Evolutionary conservation across 768 basidiomycete genomes (phyloP), one percentile per base, ranked within the genome.

Genomic region (Daedalea quercina): DNA sequence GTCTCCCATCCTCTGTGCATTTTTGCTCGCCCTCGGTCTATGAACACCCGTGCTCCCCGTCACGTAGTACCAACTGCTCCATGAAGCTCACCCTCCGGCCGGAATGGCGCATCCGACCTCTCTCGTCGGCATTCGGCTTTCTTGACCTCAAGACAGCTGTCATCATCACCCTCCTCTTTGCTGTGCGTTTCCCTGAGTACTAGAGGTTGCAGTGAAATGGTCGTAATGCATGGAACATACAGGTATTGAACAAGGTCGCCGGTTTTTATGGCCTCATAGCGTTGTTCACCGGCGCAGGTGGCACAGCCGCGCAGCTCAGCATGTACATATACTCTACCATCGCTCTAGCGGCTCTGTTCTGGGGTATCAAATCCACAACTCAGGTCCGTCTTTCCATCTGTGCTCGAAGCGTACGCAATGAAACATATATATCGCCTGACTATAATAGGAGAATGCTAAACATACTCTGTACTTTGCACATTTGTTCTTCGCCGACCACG

Each of bases 181-280:
- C 89, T 12, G 90, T 96, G 58, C 57, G 89, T 77, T 25, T 53
- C 46, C 40, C 54, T 17, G n/a, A 24, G 41, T 40, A 20, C 33
- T 37, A 3, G 12, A 35, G 7, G 23, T 9, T 23, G 24, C 17
- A 22, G 9, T 20, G 25, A 9, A 40, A 19, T 24, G 44, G 20
- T 33, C 28, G 25, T 7, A 7, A 31, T 33, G 25, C 42, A 24
- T 49, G 52, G 23, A 42, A 48, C 33, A 17, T 25, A 7, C 62
- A 90, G 89, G 71, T 93, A 50, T 75, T 99, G 59, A 99, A 99
- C 79, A 99, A 99, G 72, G 95, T 94, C 47, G 94, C 96, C 19
- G 95, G 96, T 47, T 81, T 97, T 9, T 99, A 98, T 66, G 96
- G 96, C 51, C 80, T 99, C 53, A 85, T 99, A 54, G 94, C 94